Evolutionary conservation across 2,329 filamentous ascomycete genomes (phyloP).

Genomic region (Fusarium newnesense): DNA sequence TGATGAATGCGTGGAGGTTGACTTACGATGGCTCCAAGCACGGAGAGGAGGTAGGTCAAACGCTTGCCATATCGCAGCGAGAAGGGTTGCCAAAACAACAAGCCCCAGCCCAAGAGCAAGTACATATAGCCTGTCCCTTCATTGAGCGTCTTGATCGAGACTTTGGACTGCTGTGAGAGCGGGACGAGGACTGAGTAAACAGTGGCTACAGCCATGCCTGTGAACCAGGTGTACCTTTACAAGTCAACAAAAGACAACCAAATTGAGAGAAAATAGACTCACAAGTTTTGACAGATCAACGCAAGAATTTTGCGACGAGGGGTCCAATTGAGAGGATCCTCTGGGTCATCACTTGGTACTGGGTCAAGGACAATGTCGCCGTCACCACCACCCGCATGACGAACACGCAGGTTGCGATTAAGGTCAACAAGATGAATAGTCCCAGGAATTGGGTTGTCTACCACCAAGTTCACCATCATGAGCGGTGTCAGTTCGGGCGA

Average conservation of each 20-base stretch:
- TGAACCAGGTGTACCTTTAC: constrained; percentile 51
- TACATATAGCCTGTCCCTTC: constrained; percentile 55
- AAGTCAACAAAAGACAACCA: background rate
- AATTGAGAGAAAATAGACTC: background rate
- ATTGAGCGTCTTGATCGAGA: constrained; percentile 51
- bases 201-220: constrained; percentile 53
- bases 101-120: constrained; percentile 57
- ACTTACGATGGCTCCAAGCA: constrained; percentile 46
- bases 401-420: constrained; percentile 46
- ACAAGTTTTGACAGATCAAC: constrained; percentile 47
- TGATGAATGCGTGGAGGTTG: accelerated
- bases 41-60: constrained; percentile 49
- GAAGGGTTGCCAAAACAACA: constrained; percentile 60
- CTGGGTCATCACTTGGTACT: constrained; percentile 59
- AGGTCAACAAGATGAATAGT: constrained; percentile 56
- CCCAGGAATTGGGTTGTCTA: constrained; percentile 45
- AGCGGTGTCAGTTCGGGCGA: background rate
- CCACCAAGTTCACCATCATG: background rate
- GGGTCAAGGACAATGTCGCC: constrained; percentile 62
- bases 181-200: constrained; percentile 54
- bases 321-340: constrained; percentile 65
- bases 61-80: constrained; percentile 58
- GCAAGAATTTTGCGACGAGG: constrained; percentile 41
- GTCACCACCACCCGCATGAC: constrained; percentile 45
- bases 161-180: constrained; percentile 45